Evolutionary conservation across 2,329 filamentous ascomycete species (phyloP), one percentile per base, ranked within the genome.

Genomic region (Sarocladiaceae sp.): DNA sequence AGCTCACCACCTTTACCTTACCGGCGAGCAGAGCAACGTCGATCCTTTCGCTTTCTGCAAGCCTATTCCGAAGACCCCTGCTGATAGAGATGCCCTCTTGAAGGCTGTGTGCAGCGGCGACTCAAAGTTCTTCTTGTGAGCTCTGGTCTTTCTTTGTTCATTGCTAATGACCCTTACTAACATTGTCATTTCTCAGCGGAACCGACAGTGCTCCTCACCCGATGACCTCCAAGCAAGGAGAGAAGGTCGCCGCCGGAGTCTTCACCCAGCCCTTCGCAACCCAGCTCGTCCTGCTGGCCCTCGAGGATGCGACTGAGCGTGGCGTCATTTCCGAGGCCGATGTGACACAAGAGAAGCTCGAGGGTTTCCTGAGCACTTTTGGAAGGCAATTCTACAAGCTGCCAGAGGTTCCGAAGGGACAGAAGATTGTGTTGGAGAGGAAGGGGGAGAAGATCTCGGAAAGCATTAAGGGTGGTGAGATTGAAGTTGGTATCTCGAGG

Each of bases 1-100:
- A 0, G 88, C 90, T 2, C 91, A 96, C 64, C 91, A 96, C 63
- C 75, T 96, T 20, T 90, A 82, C 59, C 77, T 97, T 28, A 90
- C 87, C 12, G 83, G 89, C 15, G 87, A 94, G 61, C 84, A 91
- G 60, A 74, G 71, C 54, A 70, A 71, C 53, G 87, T 86, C 74
- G 82, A 83, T 18, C 62, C 63, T 25, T 68, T 72, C 50, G 68
- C 68, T 63, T 95, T 92, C 79, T 91, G 63, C 84, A 93, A 80
- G 82, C 86, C 77, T 76, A 90, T 88, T 28, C 82, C 86, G 49
- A 89, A 89, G 73, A 84, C 82, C 31, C 84, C 88, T 0, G 79
- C 77, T 15, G 86, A 92, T 62, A 80, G 90, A 4, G 80, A 85
- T 50, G 88, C 89, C 5, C 76, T 96, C 36, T 69, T 95, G 50